Conservation (phyloP, 169 alveolate genomes). For the Eimeria acervulina region DNA sequence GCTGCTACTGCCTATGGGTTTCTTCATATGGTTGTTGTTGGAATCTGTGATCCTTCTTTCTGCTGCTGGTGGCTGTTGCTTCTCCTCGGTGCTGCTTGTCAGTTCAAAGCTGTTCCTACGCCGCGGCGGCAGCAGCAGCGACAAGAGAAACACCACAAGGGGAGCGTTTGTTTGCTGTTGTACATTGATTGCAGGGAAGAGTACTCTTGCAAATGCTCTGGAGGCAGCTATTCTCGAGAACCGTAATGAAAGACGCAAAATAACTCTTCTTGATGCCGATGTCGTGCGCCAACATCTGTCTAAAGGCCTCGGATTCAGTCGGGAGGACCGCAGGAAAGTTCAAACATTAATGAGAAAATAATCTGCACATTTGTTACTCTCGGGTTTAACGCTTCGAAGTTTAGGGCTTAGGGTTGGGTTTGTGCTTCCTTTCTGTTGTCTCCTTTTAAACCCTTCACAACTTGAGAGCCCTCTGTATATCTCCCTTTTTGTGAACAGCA, state of each 20-base stretch:
- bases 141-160: too few species aligned
- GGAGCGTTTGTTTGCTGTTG: background rate
- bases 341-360: too few species aligned
- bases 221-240: constrained; percentile 74
- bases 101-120: too few species aligned
- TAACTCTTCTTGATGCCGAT: constrained; percentile 85
- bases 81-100: too few species aligned
- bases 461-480: background rate
- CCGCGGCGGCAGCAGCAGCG: background rate
- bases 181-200: constrained; percentile 79
- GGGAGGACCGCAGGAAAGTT: constrained; percentile 74
- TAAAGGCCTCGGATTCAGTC: constrained; percentile 80
- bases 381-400: too few species aligned
- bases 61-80: too few species aligned
- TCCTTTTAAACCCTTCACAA: background rate
- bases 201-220: constrained; percentile 85
- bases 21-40: too few species aligned
- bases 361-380: too few species aligned
- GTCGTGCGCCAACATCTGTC: constrained; percentile 81
- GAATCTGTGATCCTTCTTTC: too few species aligned
- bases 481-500: background rate
- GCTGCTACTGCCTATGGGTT: too few species aligned
- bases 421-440: background rate
- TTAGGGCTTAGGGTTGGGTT: background rate
- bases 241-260: constrained; percentile 67